These are phyloP conservation scores for Forsythia viridissima DNA, from an alignment of 257 asterid genomes.

Conservation along the genomic window DNA sequence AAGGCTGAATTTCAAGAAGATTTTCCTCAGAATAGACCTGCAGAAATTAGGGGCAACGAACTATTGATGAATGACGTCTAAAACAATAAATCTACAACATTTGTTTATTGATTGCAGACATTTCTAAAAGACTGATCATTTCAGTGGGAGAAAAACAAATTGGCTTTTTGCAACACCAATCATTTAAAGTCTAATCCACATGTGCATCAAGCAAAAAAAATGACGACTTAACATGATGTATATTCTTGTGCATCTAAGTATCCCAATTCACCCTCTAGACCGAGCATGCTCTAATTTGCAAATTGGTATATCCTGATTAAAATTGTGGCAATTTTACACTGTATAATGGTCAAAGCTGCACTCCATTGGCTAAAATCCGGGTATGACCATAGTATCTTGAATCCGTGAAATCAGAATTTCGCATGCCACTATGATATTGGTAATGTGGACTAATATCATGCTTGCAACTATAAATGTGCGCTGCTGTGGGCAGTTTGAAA, in stretches of 20 bases:
- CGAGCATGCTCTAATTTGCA: background rate
- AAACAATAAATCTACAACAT: background rate
- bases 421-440: constrained; percentile 12
- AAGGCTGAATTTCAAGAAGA: constrained; percentile 46
- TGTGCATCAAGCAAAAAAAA: background rate
- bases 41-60: constrained; percentile 22
- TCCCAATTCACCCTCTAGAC: background rate
- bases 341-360: background rate
- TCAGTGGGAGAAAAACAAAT: background rate
- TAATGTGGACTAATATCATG: background rate
- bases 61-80: constrained; percentile 14
- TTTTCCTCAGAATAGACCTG: constrained; percentile 49
- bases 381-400: constrained; percentile 10
- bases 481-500: background rate
- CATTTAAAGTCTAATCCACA: constrained; percentile 9
- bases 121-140: constrained; percentile 1
- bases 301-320: background rate
- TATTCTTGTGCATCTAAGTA: background rate
- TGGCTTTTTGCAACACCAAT: background rate
- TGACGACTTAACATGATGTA: background rate
- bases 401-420: constrained; percentile 9
- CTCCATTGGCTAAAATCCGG: background rate
- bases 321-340: background rate
- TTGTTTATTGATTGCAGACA: constrained; percentile 5
- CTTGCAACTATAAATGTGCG: constrained; percentile 4